Percentiles rank a stretch among this genome's conserved stretches.
phyloP scores from a whole-genome alignment of 2,329 filamentous ascomycete species.

The Lecanicillium sp. region DNA sequence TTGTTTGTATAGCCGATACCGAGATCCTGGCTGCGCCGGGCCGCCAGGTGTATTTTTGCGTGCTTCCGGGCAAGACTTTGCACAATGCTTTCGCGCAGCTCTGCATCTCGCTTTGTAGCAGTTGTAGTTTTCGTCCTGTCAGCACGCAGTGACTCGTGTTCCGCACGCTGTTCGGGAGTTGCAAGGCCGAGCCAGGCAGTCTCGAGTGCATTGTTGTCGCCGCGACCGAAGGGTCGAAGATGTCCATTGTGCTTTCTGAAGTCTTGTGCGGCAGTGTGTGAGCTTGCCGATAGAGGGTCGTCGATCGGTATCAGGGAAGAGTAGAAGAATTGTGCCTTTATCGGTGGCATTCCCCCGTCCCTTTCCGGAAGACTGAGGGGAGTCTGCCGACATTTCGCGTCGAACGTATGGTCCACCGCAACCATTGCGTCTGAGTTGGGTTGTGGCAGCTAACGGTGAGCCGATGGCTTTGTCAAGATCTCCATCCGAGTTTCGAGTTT shows the following conservation, averaged over 20 bases:
- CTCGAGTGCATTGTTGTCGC: conserved; percentile 75
- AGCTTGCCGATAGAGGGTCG: conserved; percentile 68
- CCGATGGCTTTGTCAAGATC: neutral
- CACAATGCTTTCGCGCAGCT: conserved; percentile 35
- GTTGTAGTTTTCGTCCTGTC: conserved; percentile 17
- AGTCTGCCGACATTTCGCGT: conserved; percentile 51
- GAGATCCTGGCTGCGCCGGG: conserved; percentile 27
- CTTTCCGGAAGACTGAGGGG: conserved; percentile 35
- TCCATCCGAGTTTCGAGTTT: neutral
- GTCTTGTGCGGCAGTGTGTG: conserved; percentile 45
- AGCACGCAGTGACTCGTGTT: conserved; percentile 35
- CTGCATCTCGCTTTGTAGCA: conserved; percentile 29
- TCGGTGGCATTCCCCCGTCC: conserved; percentile 48
- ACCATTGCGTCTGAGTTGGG: conserved; percentile 5
- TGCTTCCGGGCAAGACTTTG: conserved; percentile 41
- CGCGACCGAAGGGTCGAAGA: conserved; percentile 70
- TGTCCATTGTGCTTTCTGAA: conserved; percentile 50
- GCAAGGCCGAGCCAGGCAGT: conserved; percentile 65
- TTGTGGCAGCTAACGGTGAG: conserved; percentile 7
- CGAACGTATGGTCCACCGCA: conserved; percentile 48
- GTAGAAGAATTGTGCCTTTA: conserved; percentile 78
- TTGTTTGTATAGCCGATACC: neutral
- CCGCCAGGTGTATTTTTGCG: conserved; percentile 38
- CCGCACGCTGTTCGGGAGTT: conserved; percentile 40
- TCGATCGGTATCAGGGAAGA: conserved; percentile 76